These are phyloP conservation scores for Populus hybrid DNA, from an alignment of 441 rosid genomes.

Conservation along the genomic window DNA sequence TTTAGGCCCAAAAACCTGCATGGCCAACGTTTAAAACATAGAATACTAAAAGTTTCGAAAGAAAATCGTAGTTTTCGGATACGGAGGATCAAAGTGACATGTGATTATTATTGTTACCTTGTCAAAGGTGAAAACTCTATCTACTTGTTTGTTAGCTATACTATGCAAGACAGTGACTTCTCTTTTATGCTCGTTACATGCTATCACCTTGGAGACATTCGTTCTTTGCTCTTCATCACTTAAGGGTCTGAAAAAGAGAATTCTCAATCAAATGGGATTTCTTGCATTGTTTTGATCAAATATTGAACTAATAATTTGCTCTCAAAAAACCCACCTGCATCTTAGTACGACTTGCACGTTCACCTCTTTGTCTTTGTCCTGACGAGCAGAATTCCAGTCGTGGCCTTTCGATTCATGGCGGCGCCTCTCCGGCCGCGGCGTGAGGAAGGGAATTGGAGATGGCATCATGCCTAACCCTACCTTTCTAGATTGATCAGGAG, in stretches of 20 bases:
- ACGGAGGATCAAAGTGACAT: background rate
- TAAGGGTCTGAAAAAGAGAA: conserved; percentile 49
- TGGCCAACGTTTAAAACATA: too few relatives aligned
- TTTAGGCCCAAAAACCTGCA: conserved; percentile 93
- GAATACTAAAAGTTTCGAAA: background rate
- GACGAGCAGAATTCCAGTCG: conserved; percentile 56
- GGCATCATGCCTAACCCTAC: conserved; percentile 61
- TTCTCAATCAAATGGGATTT: background rate
- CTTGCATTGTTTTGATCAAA: background rate
- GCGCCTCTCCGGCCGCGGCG: conserved; percentile 86
- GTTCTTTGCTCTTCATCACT: conserved; percentile 76
- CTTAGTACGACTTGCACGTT: conserved; percentile 87
- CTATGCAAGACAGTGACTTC: conserved; percentile 53
- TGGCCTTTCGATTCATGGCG: conserved; percentile 52
- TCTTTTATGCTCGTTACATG: conserved; percentile 68
- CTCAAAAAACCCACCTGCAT: conserved; percentile 49
- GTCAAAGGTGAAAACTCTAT: conserved; percentile 77
- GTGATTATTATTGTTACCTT: conserved; percentile 40
- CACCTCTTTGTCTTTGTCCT: conserved; percentile 75
- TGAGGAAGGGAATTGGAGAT: conserved; percentile 81
- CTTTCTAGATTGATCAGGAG: conserved; percentile 70
- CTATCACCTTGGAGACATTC: conserved; percentile 54
- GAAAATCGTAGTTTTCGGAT: background rate
- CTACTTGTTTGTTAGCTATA: conserved; percentile 71
- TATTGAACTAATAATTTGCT: background rate